Percentiles rank a stretch among this genome's conserved stretches.
Conservation (phyloP, 2,329 filamentous ascomycete species). For the Aspergillus eucalypticola region DNA sequence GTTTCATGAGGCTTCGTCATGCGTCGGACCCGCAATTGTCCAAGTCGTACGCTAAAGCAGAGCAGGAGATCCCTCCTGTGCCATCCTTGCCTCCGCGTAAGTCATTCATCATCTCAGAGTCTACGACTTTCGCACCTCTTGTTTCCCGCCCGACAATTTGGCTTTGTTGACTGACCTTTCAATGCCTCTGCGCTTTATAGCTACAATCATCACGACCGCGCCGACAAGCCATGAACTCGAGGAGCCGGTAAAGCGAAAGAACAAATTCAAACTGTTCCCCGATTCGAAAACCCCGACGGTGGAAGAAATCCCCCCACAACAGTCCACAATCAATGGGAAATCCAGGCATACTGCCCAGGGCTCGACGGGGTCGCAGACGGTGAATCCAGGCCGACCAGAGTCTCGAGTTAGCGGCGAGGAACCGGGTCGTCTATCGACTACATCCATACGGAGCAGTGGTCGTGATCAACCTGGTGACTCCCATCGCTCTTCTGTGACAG, state of each 20-base stretch:
- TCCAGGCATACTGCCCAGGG: constrained; percentile 26
- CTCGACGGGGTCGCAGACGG: constrained; percentile 31
- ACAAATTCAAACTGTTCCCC: constrained; percentile 42
- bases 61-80: constrained; percentile 53
- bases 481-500: constrained; percentile 62
- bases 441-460: constrained; percentile 50
- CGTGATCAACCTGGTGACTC: constrained; percentile 64
- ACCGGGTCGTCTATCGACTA: constrained; percentile 52
- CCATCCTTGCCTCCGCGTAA: constrained; percentile 43
- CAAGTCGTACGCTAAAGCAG: constrained; percentile 65
- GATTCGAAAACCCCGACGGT: constrained; percentile 36
- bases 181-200: constrained; percentile 25
- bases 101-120: constrained; percentile 17
- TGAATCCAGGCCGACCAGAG: constrained; percentile 34
- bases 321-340: constrained; percentile 16
- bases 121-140: constrained; percentile 3
- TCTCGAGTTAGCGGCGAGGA: constrained; percentile 63
- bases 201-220: constrained; percentile 84
- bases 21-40: constrained; percentile 90
- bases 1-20: constrained; percentile 80
- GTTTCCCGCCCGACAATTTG: background rate
- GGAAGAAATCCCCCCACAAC: constrained; percentile 30
- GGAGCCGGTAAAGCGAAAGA: constrained; percentile 42
- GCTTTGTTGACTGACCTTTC: constrained; percentile 18
- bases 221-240: constrained; percentile 68